Base-by-base conservation (phyloP, 2,329 filamentous ascomycete species). In the Ceratocystis albifundus region DNA sequence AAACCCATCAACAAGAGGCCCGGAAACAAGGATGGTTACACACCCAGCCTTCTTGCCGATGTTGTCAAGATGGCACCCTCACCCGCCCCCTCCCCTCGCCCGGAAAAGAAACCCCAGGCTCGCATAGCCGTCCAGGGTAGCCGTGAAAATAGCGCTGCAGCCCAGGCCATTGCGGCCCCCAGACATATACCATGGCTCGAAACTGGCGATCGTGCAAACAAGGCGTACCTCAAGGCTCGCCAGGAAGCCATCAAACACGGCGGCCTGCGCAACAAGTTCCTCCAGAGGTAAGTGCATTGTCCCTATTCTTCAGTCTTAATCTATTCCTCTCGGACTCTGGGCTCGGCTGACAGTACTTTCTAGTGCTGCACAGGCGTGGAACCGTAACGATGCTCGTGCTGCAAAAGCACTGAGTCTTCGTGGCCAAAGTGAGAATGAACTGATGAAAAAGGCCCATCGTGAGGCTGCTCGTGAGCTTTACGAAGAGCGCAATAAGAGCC, bases 201-300 rank as follows among this genome's bases (percentile, higher is more conserved):
- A 76, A 97, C 94, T 1, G 94, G 94, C 25, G 87, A 93, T 65
- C 85, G 84, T 69, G 90, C 90, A 70, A 97, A 99, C 75, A 91
- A 92, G 76, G 88, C 90, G 28, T 99, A 99, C 74, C 84, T 99
- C 71, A 96, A 96, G 77, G 90, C 92, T 71, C 88, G 94, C 65
- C 89, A 92, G 72, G 93, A 97, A 76, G 94, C 94, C 67, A 96
- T 99, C 75, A 96, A 96, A 77, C 94, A 99, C 74, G 94, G 94
- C 70, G 94, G 92, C 71, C 84, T 96, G 74, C 85, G 94, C 69
- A 99, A 97, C 75, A 97, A 97, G 74, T 99, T 97, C 72, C 77
- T 99, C 65, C 93, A 96, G 76, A 96, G 90, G 90, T 93, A 77
- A 72, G 78, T 12, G 30, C n/a, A n/a, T 25, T 28, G 20, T 28